phyloP scores from a whole-genome alignment of 2,329 filamentous ascomycete species.

The Pseudogymnoascus sp. region DNA sequence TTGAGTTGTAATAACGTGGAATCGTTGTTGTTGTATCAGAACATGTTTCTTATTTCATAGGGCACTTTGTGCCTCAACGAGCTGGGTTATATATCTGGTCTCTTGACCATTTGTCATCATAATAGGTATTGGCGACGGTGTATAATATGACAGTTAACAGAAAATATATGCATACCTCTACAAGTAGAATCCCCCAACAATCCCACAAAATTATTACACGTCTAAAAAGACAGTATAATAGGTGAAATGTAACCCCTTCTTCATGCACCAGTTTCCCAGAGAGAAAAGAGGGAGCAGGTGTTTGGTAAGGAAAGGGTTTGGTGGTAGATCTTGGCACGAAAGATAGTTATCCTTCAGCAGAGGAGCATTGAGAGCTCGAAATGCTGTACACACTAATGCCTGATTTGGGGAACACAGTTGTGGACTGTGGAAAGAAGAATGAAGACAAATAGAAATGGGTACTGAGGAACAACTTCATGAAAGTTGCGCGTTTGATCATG shows the following conservation, averaged over 20 bases:
- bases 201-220: neutral
- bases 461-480: neutral
- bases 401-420: constrained; percentile 3
- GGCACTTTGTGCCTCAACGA: constrained; percentile 2
- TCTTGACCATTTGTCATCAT: constrained; percentile 11
- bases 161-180: constrained; percentile 6
- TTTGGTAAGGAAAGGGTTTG: constrained; percentile 10
- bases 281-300: constrained; percentile 5
- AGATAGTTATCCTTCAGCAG: constrained; percentile 10
- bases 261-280: constrained; percentile 6
- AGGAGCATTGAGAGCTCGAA: constrained; percentile 9
- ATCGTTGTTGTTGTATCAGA: neutral
- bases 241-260: constrained; percentile 8
- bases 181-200: neutral
- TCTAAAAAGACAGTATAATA: neutral
- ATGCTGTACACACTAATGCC: constrained; percentile 11
- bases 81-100: constrained; percentile 10
- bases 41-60: constrained; percentile 9
- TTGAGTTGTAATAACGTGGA: neutral
- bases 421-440: neutral
- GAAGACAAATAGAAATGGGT: neutral
- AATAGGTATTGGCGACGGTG: neutral
- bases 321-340: constrained; percentile 8
- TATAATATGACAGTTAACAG: neutral
- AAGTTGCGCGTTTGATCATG: neutral